Conservation (phyloP, 345 rosid genomes). For the Acer campestre region DNA sequence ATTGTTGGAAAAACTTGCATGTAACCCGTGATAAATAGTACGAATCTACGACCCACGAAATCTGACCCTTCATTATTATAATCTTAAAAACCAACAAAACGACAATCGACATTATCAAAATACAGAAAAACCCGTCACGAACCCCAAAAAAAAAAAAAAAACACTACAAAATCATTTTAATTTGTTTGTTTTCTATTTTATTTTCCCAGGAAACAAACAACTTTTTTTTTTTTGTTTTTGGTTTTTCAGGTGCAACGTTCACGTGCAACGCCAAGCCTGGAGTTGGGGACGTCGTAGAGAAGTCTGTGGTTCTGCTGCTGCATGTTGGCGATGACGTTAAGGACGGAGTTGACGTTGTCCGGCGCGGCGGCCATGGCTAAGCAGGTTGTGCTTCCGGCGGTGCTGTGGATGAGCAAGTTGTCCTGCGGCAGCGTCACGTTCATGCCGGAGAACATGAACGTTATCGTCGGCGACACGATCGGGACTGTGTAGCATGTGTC, state of each 20-base stretch:
- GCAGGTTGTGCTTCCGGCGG: slow-evolving; percentile 73
- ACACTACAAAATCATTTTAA: background rate
- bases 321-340: slow-evolving; percentile 92
- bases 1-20: too few species aligned
- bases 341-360: slow-evolving; percentile 76
- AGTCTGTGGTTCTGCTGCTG: slow-evolving; percentile 96
- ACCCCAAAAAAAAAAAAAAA: background rate
- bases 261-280: slow-evolving; percentile 85
- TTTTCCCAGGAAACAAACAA: background rate
- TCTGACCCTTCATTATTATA: background rate
- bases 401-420: slow-evolving; percentile 84
- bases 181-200: background rate
- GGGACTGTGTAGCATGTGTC: slow-evolving; percentile 92
- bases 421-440: slow-evolving; percentile 80
- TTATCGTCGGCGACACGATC: slow-evolving; percentile 65
- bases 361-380: slow-evolving; percentile 94
- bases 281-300: slow-evolving; percentile 74
- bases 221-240: too few species aligned
- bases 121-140: background rate
- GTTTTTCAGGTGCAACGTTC: slow-evolving; percentile 60
- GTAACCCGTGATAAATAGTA: background rate
- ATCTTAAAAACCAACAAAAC: background rate
- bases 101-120: background rate
- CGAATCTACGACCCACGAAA: background rate
- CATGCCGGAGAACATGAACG: slow-evolving; percentile 88